Evolutionary conservation across 169 alveolate species (phyloP), one percentile per base, ranked within the genome.

Genomic region (Amoebophrya sp.): DNA sequence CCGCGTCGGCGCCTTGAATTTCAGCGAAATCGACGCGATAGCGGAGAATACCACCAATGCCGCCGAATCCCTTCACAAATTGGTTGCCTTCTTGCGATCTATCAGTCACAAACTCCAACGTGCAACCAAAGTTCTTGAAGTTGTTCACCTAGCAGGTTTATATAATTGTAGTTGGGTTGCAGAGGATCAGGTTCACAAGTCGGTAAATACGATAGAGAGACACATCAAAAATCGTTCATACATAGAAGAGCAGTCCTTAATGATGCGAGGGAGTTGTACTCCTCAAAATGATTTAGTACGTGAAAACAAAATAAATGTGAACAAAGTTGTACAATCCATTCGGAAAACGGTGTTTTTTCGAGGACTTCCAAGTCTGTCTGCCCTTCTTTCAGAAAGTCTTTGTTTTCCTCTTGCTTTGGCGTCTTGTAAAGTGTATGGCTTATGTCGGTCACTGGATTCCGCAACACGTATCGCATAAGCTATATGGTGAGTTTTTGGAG

Each of bases 11-110:
- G 29, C 92, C 95, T 36, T 89, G 94, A 24, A 89, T 90, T 26
- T 89, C 92, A 55, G 90, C 90, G 89, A 94, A 94, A 78, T 94
- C 94, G 2, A 94, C 93, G 33, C 78, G 77, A 77, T 98, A 99
- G 91, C 99, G 96, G 90, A 99, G 96, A 95, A 99, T 97, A 38
- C 99, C 99, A 34, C 99, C 99, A 89, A 99, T 97, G 40, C 99
- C 99, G 29, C 99, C 99, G 94, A 99, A 99, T 54, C 99, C 99
- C 93, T 97, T 98, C 91, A 97, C 99, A 92, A 98, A 99, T 95
- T 98, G 99, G 78, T 97, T 97, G 29, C 99, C 99, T 95, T 99
- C 99, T 93, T 98, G 99, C 40, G 98, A 12, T 18, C 18, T 97
- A 94, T 98, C 98, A 54, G 99, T 98, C 90, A 98, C 99, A 90